Base-by-base conservation (phyloP, 2,329 filamentous ascomycete species). In the Aureobasidium subglaciale region DNA sequence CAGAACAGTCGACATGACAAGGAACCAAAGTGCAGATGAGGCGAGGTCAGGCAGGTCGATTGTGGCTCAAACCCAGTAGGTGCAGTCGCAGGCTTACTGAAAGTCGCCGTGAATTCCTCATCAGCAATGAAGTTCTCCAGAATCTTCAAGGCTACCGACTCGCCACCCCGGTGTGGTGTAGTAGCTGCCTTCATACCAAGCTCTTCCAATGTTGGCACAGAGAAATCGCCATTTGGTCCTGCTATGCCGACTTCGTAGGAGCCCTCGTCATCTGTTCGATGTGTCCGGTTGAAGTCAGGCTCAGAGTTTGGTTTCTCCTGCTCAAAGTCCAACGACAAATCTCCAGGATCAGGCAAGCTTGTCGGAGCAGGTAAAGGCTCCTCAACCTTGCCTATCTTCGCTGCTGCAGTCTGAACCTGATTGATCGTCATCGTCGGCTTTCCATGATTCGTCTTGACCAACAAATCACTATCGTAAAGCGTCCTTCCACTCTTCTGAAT, bases 391-490 rank as follows among this genome's bases (percentile, higher is more conserved):
- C 85, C 86, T 25, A 88, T 70, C 63, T 84, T 85, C 34, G 76
- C 74, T 0, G 81, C 84, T 0, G 85, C 83, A 20, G 62, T 61
- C 59, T 85, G 78, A 0, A 90, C 77, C 65, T 89, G 85, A 1
- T 72, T 73, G 24, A 87, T 87, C 56, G 80, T 87, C 86, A 90
- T 89, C 1, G 86, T 88, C 1, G 87, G 86, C 63, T 86, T 85
- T 0, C 82, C 82, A 16, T 78, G 75, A 66, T 90, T 82, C 50
- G 79, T 74, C 48, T 78, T 75, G 6, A 89, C 84, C 29, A 91
- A 64, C 22, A 83, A 79, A 65, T 90, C 86, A 32, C 82, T 82
- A 68, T 90, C 86, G 75, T 85, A 91, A 7, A 90, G 71, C 4
- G 86, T 90, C 37, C 87, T 75, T 0, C 87, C 87, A 22, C 74